Base-by-base conservation (phyloP, 129 eudicot genomes). In the Sambucus nigra region DNA sequence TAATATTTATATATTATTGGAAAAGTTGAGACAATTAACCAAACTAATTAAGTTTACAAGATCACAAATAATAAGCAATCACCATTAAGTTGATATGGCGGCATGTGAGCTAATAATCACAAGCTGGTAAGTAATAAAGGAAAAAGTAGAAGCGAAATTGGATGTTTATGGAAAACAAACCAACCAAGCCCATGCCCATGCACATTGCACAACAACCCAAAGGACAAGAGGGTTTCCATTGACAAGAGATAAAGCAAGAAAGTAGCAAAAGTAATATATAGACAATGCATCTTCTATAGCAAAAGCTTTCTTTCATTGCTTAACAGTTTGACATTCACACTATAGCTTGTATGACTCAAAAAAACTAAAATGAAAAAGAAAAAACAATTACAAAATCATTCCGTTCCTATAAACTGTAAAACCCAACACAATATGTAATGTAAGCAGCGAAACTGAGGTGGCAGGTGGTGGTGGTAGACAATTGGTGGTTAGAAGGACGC, bases 361-460 rank as follows among this genome's bases (percentile, higher is more conserved):
- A 60, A 64, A 47, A 38, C 47, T 13, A 33, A 51, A 14, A 17
- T 22, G 17, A 39, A 17, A 59, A 67, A 45, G 39, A 9, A 25
- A 16, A 32, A 14, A 29, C 15, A 39, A 38, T 14, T 29, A 63
- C 57, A 68, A 58, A 21, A 55, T 53, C 59, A 33, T 59, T 59
- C 46, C 18, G 23, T 61, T 65, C 64, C 76, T 70, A 65, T 41
- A 55, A 64, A 29, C 9, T 33, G 68, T 66, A 42, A 39, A 26
- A 24, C 60, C 65, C 70, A 66, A 48, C 64, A 65, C 38, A 60
- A 55, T 59, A 44, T n/a, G n/a, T n/a, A n/a, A n/a, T n/a, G n/a
- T 25, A 35, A 31, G 19, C 26, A 38, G 18, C 10, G 38, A 67
- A 28, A 20, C 14, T 16, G 26, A 57, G 54, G 26, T 2, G 19